Evolutionary conservation across 2,329 filamentous ascomycete species (phyloP), one percentile per base, ranked within the genome.

Genomic region (Dothistroma septosporum): DNA sequence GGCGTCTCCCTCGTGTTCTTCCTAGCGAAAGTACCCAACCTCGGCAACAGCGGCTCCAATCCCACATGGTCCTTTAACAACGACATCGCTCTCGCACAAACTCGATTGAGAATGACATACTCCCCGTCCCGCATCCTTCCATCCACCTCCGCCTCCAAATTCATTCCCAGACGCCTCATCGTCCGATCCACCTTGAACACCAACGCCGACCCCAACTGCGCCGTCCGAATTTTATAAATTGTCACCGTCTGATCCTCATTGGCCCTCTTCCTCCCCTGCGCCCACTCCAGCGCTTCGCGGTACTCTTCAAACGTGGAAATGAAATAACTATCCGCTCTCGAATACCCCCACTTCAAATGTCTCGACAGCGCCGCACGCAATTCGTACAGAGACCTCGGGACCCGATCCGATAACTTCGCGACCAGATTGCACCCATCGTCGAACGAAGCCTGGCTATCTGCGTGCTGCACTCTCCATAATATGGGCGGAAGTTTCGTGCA

Each of bases 291-390:
- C 31, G 55, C 55, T 11, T 57, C 55, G 9, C n/a, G 3, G n/a
- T 49, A 37, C 10, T 35, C 41, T n/a, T 44, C 47, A 31, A 57
- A 57, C 14, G 44, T 49, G 16, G 55, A 57, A 44, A 57, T 57
- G 55, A 57, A 57, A 28, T 57, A 49, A 19, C 55, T 57, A 28
- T 57, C 55, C 6, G 55, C 55, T 10, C 46, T 11, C 19, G 41
- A 49, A 33, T 57, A 57, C 4, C 55, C 55, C 55, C 55, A 57
- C 16, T 57, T 57, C 16, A 57, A 44, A 35, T 57, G 55, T 3
- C 55, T 28, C 9, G 44, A 16, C 8, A 57, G 24, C 19, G 41
- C 46, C 5, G 55, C 55, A 1, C 55, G 55, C 3, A 57, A 19
- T 24, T 57, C 55, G 55, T 57, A 57, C 11, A 49, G 28, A 16